Percentiles rank a stretch among this genome's conserved stretches.
phyloP scores from a whole-genome alignment of 176 grass and related monocot genomes.

The Triticum urartu region DNA sequence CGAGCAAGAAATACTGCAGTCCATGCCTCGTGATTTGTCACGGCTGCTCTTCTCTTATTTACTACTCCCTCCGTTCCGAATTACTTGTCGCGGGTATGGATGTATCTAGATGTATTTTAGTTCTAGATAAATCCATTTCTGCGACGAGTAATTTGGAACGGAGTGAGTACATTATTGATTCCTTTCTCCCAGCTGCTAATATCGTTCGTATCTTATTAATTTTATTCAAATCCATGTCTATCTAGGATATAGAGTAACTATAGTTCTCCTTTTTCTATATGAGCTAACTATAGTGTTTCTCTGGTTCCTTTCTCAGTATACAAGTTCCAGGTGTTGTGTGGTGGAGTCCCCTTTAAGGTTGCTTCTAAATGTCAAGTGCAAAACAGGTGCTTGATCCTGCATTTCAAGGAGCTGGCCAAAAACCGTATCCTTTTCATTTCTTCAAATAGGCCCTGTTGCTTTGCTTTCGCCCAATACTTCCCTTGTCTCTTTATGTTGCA shows the following conservation, averaged over 20 bases:
- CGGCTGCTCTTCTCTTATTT: not conserved
- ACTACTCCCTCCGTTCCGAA: too few relatives aligned
- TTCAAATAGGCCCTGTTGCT: not conserved
- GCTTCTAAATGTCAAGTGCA: slow-evolving; percentile 44
- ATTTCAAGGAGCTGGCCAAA: slow-evolving; percentile 68
- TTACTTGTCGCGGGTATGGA: too few relatives aligned
- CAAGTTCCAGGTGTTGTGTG: not conserved
- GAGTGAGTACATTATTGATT: not conserved
- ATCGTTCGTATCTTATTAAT: not conserved
- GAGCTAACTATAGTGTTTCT: not conserved
- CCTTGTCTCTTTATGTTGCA: slow-evolving; percentile 16
- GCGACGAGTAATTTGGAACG: too few relatives aligned
- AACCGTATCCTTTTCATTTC: slow-evolving; percentile 58
- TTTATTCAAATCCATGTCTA: not conserved
- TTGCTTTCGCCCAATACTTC: slow-evolving; percentile 4
- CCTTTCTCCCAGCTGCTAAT: not conserved
- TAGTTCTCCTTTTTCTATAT: not conserved
- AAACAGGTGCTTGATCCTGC: slow-evolving; percentile 60
- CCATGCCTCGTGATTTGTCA: not conserved
- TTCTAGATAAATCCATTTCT: too few relatives aligned
- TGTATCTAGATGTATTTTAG: too few relatives aligned
- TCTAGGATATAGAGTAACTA: not conserved
- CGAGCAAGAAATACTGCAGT: not conserved
- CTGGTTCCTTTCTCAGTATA: not conserved
- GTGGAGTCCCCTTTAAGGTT: slow-evolving; percentile 5